Conservation (phyloP, 2,329 filamentous ascomycete genomes). For the Ceratocystis lukuohia region DNA sequence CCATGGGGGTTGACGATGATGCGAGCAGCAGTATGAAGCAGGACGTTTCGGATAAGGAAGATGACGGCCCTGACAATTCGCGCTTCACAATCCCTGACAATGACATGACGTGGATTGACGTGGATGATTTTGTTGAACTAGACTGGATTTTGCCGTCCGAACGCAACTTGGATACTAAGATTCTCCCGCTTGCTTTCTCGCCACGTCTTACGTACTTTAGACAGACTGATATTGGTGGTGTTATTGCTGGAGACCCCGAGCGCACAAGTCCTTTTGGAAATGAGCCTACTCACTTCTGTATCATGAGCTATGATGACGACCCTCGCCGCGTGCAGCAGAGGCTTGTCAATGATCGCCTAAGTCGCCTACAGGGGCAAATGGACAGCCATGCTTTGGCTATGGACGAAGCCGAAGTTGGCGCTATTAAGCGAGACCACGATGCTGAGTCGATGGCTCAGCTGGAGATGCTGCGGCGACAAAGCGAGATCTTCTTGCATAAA, state of each 20-base stretch:
- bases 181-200: conserved; percentile 78
- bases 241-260: conserved; percentile 65
- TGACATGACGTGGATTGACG: conserved; percentile 93
- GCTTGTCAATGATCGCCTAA: conserved; percentile 67
- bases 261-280: conserved; percentile 82
- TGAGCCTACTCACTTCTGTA: conserved; percentile 86
- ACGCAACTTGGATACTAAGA: conserved; percentile 83
- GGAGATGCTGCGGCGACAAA: conserved; percentile 45
- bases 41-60: conserved; percentile 30
- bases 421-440: conserved; percentile 39
- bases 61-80: conserved; percentile 56
- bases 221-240: conserved; percentile 80
- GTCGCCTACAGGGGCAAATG: conserved; percentile 66
- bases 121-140: conserved; percentile 97
- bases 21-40: conserved; percentile 11
- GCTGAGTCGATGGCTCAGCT: conserved; percentile 42
- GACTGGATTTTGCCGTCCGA: conserved; percentile 92
- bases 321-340: conserved; percentile 78
- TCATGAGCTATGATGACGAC: conserved; percentile 84
- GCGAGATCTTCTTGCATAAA: conserved; percentile 43
- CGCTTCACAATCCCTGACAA: conserved; percentile 92
- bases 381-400: conserved; percentile 57
- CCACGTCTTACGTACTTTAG: conserved; percentile 96
- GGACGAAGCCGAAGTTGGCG: conserved; percentile 61
- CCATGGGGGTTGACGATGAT: conserved; percentile 12